These are phyloP conservation scores for Bolboschoenoplectus hybrid DNA, from an alignment of 202 grass and related monocot genomes.

Conservation along the genomic window DNA sequence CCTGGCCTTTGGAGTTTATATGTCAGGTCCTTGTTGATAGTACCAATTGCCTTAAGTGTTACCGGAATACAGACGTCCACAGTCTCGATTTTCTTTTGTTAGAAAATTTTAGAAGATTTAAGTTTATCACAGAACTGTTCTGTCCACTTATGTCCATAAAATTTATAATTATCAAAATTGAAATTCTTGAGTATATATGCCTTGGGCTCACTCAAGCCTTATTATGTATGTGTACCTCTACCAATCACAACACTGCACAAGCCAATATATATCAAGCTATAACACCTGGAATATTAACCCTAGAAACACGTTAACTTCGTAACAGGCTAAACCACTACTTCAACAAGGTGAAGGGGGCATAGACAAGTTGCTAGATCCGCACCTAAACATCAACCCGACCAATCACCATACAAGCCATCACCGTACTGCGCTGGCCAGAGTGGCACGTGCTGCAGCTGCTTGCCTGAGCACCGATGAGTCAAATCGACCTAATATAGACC, in stretches of 20 bases:
- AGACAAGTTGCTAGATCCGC: conserved; percentile 49
- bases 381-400: conserved; percentile 38
- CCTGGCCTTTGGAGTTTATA: neutral
- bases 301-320: neutral
- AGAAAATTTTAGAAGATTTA: conserved; percentile 4
- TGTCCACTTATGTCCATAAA: neutral
- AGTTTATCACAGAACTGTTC: neutral
- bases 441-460: conserved; percentile 43
- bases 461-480: conserved; percentile 48
- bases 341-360: conserved; percentile 44
- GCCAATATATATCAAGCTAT: neutral
- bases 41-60: neutral
- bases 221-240: conserved; percentile 4
- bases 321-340: conserved; percentile 55
- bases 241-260: neutral
- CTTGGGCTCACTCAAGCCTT: neutral
- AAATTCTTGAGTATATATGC: neutral
- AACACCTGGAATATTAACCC: neutral
- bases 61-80: neutral
- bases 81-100: neutral
- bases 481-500: conserved; percentile 44
- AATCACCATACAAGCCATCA: conserved; percentile 23
- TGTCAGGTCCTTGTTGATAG: neutral
- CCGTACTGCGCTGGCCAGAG: conserved; percentile 40
- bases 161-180: neutral